Percentiles rank a stretch among this genome's conserved stretches.
Evolutionary conservation across 441 rosid genomes (phyloP).

Genomic region (Arabidopsis hybrid): DNA sequence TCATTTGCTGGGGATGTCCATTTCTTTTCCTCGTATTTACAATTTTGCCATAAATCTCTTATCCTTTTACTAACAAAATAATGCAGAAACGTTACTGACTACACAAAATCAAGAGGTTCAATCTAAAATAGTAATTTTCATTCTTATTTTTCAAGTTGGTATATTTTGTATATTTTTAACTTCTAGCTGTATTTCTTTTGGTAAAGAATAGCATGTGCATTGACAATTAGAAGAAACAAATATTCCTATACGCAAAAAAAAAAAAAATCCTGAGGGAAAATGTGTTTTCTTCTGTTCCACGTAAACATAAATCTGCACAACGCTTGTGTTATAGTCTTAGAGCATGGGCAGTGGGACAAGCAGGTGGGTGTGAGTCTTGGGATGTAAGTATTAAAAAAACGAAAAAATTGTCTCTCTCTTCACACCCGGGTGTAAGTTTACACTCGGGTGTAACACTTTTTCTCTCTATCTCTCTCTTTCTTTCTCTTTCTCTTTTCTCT

Average conservation of each 20-base stretch:
- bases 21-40: neutral
- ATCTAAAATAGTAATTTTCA: neutral
- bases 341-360: too few relatives aligned
- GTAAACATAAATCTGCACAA: constrained; percentile 37
- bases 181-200: constrained; percentile 1
- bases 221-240: constrained; percentile 33
- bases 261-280: neutral
- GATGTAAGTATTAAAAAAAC: too few relatives aligned
- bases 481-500: too few relatives aligned
- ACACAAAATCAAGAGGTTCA: neutral
- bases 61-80: neutral
- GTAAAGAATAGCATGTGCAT: neutral
- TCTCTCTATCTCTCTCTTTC: too few relatives aligned
- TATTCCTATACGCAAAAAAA: constrained; percentile 19
- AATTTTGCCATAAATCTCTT: neutral
- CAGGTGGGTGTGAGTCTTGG: too few relatives aligned
- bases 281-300: constrained; percentile 35
- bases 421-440: too few relatives aligned
- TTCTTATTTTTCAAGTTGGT: neutral
- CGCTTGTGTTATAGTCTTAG: constrained; percentile 7
- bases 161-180: neutral
- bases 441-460: too few relatives aligned
- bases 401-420: too few relatives aligned
- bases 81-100: neutral
- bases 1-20: constrained; percentile 11